Conservation (phyloP, 192 early-diverging fungal genomes). For the Podila verticillata region DNA sequence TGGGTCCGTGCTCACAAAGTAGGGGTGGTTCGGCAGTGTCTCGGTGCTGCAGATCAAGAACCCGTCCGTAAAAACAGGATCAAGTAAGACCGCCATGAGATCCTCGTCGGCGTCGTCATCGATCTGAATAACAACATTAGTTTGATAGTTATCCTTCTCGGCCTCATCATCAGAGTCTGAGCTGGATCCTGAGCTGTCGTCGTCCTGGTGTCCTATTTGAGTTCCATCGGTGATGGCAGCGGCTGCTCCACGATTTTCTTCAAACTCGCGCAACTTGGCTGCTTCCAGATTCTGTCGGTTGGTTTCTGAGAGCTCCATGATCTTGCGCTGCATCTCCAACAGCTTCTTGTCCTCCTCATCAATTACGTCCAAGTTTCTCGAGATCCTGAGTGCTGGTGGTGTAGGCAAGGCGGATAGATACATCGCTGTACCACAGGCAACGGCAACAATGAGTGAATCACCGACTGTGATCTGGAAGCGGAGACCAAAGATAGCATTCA, state of each 20-base stretch:
- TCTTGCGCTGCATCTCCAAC: constrained; percentile 73
- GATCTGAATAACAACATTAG: constrained; percentile 75
- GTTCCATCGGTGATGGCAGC: constrained; percentile 30
- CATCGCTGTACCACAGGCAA: constrained; percentile 77
- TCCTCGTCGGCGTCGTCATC: constrained; percentile 87
- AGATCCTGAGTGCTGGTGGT: constrained; percentile 75
- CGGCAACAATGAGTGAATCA: constrained; percentile 67
- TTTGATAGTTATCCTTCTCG: constrained; percentile 47
- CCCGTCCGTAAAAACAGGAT: constrained; percentile 65
- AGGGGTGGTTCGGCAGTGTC: constrained; percentile 48
- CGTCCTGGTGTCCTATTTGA: constrained; percentile 16
- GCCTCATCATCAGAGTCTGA: constrained; percentile 41
- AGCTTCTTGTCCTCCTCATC: constrained; percentile 78
- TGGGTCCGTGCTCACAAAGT: constrained; percentile 49
- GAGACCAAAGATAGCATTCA: constrained; percentile 81
- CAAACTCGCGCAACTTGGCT: constrained; percentile 47
- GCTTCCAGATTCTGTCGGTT: constrained; percentile 73
- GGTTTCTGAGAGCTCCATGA: constrained; percentile 70
- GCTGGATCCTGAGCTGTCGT: constrained; percentile 36
- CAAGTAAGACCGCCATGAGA: constrained; percentile 64
- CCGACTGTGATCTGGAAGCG: constrained; percentile 63
- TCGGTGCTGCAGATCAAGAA: constrained; percentile 74
- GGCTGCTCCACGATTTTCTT: constrained; percentile 17
- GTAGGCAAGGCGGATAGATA: constrained; percentile 76
- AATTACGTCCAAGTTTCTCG: constrained; percentile 75